Base-by-base conservation (phyloP, 2,329 filamentous ascomycete species). In the Aureobasidium pullulans region DNA sequence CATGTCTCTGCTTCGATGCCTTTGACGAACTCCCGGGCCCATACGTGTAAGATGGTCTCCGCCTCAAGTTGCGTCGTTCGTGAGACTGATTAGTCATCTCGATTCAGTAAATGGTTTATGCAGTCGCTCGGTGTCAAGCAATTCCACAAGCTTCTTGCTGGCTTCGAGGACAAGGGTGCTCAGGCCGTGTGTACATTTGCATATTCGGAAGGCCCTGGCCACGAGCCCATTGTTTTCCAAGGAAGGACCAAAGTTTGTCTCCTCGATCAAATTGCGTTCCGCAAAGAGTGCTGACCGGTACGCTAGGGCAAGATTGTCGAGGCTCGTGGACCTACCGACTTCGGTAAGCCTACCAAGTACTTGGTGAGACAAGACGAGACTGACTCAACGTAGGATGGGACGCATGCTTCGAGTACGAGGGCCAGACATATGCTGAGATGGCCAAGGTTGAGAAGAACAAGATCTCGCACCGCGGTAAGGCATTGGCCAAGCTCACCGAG, bases 151-250 rank as follows among this genome's bases (percentile, higher is more conserved):
- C 82, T 99, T 64, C 85, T 99, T 42, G 86, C 85, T 56, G 90
- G 87, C 6, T 96, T 96, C 72, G 81, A 89, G 31, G 89, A 99
- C 75, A 96, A 96, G 74, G 88, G 87, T 46, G 91, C 91, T 46
- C 86, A 96, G 75, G 93, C 94, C 16, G 89, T 99, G 47, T 96
- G 93, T 76, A 99, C 94, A 0, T 99, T 99, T 75, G 94, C 86
- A 28, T 96, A 95, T 75, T 94, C 84, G 58, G 82, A 86, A 64
- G 94, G 93, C 0, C 94, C 92, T 4, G 92, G 89, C 2, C 80
- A 89, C 57, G 85, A 96, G 69, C 87, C 90, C 1, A 80, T 96
- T 31, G 79, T 97, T 15, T 99, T 99, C 75, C 92, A 99, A 74
- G 94, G 94, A 8, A 81, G 90, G 61, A 96, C 92, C 11, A 81